Evolutionary conservation across 345 rosid genomes (phyloP).

Genomic region (Punica granatum): DNA sequence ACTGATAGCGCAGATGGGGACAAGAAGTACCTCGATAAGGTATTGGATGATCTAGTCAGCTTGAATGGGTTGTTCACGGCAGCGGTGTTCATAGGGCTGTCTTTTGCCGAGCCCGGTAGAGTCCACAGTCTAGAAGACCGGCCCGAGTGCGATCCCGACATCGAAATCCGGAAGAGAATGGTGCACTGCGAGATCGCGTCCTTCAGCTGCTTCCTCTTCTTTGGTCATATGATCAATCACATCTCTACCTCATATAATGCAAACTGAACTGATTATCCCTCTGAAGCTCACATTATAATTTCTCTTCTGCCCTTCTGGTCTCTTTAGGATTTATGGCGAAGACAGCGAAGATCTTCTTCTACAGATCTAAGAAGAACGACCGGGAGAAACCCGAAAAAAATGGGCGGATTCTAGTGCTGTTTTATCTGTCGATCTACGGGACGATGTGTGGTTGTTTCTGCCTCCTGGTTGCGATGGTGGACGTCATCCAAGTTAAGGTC

Average conservation of each 20-base stretch:
- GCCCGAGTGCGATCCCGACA: neutral
- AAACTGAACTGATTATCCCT: neutral
- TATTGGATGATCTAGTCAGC: slow-evolving; percentile 7
- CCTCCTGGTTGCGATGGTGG: slow-evolving; percentile 13
- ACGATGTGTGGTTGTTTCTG: slow-evolving; percentile 10
- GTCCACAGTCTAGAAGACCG: neutral
- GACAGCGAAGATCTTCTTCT: slow-evolving; percentile 15
- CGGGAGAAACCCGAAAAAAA: neutral
- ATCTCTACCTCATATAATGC: neutral
- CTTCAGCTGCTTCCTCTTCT: slow-evolving; percentile 18
- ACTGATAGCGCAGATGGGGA: neutral
- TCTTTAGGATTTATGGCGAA: slow-evolving; percentile 11
- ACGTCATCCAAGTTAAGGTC: slow-evolving; percentile 11
- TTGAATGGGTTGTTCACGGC: slow-evolving; percentile 12
- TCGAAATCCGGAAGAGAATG: neutral
- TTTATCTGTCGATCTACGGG: slow-evolving; percentile 11
- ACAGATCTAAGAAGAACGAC: neutral
- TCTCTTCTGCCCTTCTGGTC: too few relatives aligned
- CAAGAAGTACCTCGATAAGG: slow-evolving; percentile 9
- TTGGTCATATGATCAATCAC: neutral
- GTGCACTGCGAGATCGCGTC: slow-evolving; percentile 12
- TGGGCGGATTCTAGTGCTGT: neutral
- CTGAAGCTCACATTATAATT: too few relatives aligned
- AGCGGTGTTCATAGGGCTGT: slow-evolving; percentile 7
- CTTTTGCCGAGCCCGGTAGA: slow-evolving; percentile 4